Conservation (phyloP, 805 yeast genomes). For the Candida coquimbonensis region DNA sequence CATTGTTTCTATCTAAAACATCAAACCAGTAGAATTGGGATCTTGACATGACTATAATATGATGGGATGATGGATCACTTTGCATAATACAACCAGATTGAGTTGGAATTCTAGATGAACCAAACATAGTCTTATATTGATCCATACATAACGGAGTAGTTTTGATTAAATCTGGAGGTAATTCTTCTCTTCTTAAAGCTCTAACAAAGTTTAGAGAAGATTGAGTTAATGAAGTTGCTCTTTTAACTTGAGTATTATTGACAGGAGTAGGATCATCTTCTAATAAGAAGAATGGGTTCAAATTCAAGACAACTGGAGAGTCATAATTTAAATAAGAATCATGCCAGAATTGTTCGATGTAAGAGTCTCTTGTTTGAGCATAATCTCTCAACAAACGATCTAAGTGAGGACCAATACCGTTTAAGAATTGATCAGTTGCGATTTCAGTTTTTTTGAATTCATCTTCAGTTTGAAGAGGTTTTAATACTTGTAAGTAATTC, state of each 20-base stretch:
- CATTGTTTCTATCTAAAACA: constrained; percentile 68
- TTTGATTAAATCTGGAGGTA: constrained; percentile 63
- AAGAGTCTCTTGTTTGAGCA: constrained; percentile 59
- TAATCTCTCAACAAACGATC: constrained; percentile 61
- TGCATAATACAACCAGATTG: constrained; percentile 80
- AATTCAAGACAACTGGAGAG: constrained; percentile 83
- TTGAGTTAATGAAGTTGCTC: constrained; percentile 75
- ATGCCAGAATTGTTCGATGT: constrained; percentile 92
- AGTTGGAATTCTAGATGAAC: constrained; percentile 83
- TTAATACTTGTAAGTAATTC: constrained; percentile 57
- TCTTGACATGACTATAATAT: constrained; percentile 72
- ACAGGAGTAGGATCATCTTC: constrained; percentile 81
- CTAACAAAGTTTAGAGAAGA: constrained; percentile 75
- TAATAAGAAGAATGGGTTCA: constrained; percentile 82
- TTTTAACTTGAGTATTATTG: constrained; percentile 49
- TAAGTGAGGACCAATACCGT: constrained; percentile 46
- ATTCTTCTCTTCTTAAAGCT: constrained; percentile 67
- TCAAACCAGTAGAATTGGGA: constrained; percentile 95
- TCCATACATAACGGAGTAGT: constrained; percentile 81
- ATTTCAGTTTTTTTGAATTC: constrained; percentile 57
- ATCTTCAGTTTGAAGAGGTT: constrained; percentile 73
- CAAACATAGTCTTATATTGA: constrained; percentile 82
- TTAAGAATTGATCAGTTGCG: constrained; percentile 52
- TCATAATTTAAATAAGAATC: constrained; percentile 85
- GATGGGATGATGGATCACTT: constrained; percentile 67